Base-by-base conservation (phyloP, 2,329 filamentous ascomycete species). In the Pleoardoris graminearum region DNA sequence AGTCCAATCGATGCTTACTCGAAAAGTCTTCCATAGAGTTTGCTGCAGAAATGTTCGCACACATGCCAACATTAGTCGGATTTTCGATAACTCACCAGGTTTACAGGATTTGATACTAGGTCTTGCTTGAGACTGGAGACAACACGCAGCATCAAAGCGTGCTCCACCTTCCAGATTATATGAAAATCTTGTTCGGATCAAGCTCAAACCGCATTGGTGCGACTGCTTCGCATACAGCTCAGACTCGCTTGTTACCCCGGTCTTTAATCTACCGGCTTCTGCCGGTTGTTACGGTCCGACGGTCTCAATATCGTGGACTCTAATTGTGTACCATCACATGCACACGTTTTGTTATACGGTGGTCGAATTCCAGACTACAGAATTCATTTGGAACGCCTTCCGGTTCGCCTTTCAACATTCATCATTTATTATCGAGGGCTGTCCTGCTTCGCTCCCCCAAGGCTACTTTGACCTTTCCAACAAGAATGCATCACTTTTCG, bases 241-340 rank as follows among this genome's bases (percentile, higher is more conserved):
- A 29, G 38, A 49, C 41, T 58, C 57, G 55, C 49, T 55, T 52
- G 32, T n/a, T 23, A 35, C 22, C 52, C 60, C 42, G 51, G 54
- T 49, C 53, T 38, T 56, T 60, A 62, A 62, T 63, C 33, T 67
- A 65, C 48, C 29, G 53, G 55, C 48, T 59, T 60, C 59, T 57
- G 52, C 51, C 66, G 66, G 65, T 52, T 50, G 54, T 53, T 50
- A 56, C 68, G 68, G 67, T 61, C 68, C 68, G 68, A 56, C 55
- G 60, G 59, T 51, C 60, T 60, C 51, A 59, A 57, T 50, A 54
- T 56, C 53, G 41, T 43, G 19, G 48, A 53, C 42, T 50, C 47
- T 50, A 55, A 55, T 49, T 57, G 50, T 50, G 32, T 36, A 46
- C 48, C 57, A 51, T 62, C 63, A 67, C 60, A 61, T 65, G 58